These are phyloP conservation scores for Penicillium longicatenatum DNA, from an alignment of 495 filamentous ascomycete genomes.

Conservation along the genomic window DNA sequence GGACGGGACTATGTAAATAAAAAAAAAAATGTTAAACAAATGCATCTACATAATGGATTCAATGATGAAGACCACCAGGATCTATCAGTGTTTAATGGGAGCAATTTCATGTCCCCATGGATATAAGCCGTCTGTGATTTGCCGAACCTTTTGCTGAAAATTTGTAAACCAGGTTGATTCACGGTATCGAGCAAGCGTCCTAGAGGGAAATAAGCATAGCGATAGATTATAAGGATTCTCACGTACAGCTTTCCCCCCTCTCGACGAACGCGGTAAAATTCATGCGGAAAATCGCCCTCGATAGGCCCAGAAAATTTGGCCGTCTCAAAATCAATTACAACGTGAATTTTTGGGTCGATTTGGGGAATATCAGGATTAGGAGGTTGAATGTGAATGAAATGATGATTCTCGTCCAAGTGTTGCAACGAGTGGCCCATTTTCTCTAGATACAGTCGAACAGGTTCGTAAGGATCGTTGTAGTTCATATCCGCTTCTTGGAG, in stretches of 20 bases:
- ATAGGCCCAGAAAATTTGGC: neutral
- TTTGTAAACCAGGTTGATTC: neutral
- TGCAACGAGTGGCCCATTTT: neutral
- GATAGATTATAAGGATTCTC: neutral
- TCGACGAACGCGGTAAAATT: neutral
- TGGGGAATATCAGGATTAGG: slow-evolving; percentile 1
- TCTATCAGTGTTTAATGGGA: too few relatives aligned
- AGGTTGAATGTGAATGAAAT: slow-evolving; percentile 3
- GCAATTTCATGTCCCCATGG: too few relatives aligned
- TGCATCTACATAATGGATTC: too few relatives aligned
- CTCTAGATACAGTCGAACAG: slow-evolving; percentile 1
- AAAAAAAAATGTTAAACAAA: too few relatives aligned
- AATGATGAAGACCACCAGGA: neutral
- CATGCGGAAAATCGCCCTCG: neutral
- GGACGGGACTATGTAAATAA: too few relatives aligned
- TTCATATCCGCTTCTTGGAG: neutral
- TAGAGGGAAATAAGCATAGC: neutral
- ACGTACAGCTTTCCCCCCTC: neutral
- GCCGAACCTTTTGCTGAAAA: neutral
- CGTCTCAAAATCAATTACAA: slow-evolving; percentile 1
- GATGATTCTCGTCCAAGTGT: slow-evolving; percentile 1
- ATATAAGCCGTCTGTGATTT: neutral
- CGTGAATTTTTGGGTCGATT: neutral
- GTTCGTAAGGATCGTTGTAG: neutral
- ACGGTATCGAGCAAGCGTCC: neutral